Base-by-base conservation (phyloP, 2,329 filamentous ascomycete species). In the Bipolaris zeicola region DNA sequence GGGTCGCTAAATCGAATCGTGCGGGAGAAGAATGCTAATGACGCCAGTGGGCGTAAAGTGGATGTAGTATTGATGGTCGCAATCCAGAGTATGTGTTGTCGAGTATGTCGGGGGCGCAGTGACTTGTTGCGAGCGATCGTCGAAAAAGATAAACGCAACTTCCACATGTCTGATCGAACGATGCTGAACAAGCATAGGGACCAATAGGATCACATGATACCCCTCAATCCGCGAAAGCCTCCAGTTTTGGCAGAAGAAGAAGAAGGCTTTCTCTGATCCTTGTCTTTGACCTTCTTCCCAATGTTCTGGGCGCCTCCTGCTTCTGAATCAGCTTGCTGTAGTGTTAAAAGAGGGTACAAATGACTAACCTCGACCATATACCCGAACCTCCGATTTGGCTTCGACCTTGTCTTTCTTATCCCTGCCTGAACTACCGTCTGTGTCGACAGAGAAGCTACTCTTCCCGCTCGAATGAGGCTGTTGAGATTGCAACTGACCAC, bases 311-410 rank as follows among this genome's bases (percentile, higher is more conserved):
- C 81, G 43, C 81, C 81, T 62, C 79, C 79, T 81, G 62, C 60
- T 43, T 55, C 62, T 45, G 53, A 46, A 44, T 73, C 62, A 74
- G 65, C 54, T 54, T 81, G 75, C 6, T 77, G 63, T 53, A 11
- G 62, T 41, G 39, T 20, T 22, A 3, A 28, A 38, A 45, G 42
- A 26, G 34, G 28, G 18, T 18, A 44, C 22, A 39, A 24, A 31
- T 20, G 34, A 77, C 81, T 76, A 64, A 85, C 83, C 83, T 78
- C 83, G 76, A 46, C 83, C 83, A 65, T 82, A 83, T 20, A 84
- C 76, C 52, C 83, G 74, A 16, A 82, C 74, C 62, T 84, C 80
- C 52, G 79, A 80, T 51, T 79, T 79, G 10, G 78, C 70, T 41
- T 77, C 78, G 2, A 81, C 79, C 64, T 79, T 83, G 10, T 77